Evolutionary conservation across 371 early-diverging fungal genomes (phyloP).

Genomic region (Lichtheimia ramosa): DNA sequence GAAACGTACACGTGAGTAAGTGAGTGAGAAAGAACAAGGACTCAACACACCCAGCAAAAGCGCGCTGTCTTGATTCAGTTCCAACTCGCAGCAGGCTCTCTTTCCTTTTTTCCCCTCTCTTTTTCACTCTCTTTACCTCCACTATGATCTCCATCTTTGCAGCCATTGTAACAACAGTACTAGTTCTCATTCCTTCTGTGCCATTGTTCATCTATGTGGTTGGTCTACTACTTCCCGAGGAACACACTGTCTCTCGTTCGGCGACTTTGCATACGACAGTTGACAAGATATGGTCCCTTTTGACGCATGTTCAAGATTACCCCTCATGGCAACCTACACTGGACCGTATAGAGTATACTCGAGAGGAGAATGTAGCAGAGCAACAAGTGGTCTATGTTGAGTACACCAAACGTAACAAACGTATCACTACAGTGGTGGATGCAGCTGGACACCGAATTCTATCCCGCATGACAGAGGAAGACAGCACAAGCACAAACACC

Average conservation of each 20-base stretch:
- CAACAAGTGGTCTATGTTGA: slow-evolving; percentile 4
- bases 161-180: not conserved
- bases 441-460: slow-evolving; percentile 1
- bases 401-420: slow-evolving; percentile 7
- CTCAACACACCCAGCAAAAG: too few species aligned
- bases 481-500: not conserved
- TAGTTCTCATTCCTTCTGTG: slow-evolving; percentile 11
- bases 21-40: too few species aligned
- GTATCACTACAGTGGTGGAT: slow-evolving; percentile 4
- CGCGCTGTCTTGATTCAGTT: not conserved
- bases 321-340: slow-evolving; percentile 39
- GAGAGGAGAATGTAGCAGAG: slow-evolving; percentile 9
- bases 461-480: slow-evolving; percentile 3
- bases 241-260: slow-evolving; percentile 17
- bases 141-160: slow-evolving; percentile 7
- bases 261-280: slow-evolving; percentile 22
- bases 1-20: not conserved
- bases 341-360: slow-evolving; percentile 23
- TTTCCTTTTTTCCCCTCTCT: not conserved
- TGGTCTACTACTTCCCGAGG: slow-evolving; percentile 16
- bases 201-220: slow-evolving; percentile 21
- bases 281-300: slow-evolving; percentile 33
- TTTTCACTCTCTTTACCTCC: not conserved
- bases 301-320: slow-evolving; percentile 41
- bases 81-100: not conserved